Evolutionary conservation across 1,284 basidiomycete genomes (phyloP), one percentile per base, ranked within the genome.

Genomic region (Tremellales sp.): DNA sequence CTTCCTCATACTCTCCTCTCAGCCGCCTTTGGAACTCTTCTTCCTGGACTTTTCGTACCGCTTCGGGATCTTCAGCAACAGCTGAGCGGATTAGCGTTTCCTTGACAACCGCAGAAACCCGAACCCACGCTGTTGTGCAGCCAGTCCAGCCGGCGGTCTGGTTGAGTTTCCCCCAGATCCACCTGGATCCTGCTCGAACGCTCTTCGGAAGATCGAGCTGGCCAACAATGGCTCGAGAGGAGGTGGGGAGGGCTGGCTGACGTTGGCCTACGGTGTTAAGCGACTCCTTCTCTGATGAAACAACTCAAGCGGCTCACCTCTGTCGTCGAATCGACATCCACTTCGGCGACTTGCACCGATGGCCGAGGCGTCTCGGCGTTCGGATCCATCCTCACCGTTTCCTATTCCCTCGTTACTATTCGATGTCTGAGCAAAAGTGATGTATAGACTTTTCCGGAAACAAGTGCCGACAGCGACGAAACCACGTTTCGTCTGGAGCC

Each of bases 1-100:
- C 81, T 27, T 82, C 82, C 74, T 90, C 84, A 63, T 89, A 88
- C 63, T 90, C 86, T 13, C 85, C 86, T 43, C 78, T 76, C 46
- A 90, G 74, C 59, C 81, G 82, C 48, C 83, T 77, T 44, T 81
- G 79, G 17, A 85, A 77, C 48, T 85, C 81, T 48, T 80, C 79
- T 64, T 84, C 80, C 62, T 86, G 84, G 85, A 82, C 86, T 72
- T 80, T 76, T 41, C 76, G 67, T 4, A 87, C 66, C 53, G 82
- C 82, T 40, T 83, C 80, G 22, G 67, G 58, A 33, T 67, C 61
- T 27, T 52, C 48, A 13, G 54, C 56, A 50, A 48, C 22, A 7
- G 35, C 12, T 11, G 19, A n/a, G n/a, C 13, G 8, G 8, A 31
- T 31, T 31, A 31, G 29, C 15, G 8, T 31, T 31, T 31, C 29